Evolutionary conservation across 169 alveolate genomes (phyloP).

Genomic region (Plasmodium coatneyi): DNA sequence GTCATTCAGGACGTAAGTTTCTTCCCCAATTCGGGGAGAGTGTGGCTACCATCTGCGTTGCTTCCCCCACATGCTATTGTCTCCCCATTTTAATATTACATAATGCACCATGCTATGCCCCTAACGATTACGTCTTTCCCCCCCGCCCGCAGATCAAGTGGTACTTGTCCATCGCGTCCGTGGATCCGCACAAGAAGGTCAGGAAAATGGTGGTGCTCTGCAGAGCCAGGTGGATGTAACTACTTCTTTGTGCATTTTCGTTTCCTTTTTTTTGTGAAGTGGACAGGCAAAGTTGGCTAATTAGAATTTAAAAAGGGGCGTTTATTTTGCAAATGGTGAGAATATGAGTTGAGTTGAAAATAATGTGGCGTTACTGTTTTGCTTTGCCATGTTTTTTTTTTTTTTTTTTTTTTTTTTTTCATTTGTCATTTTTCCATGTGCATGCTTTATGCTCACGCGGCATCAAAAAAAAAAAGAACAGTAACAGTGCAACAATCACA

Average conservation of each 20-base stretch:
- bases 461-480: too few species aligned
- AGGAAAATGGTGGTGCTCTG: constrained; percentile 49
- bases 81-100: not conserved
- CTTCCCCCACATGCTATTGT: not conserved
- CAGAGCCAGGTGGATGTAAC: constrained; percentile 61
- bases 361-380: too few species aligned
- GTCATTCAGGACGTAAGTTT: constrained; percentile 45
- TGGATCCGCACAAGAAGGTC: constrained; percentile 50
- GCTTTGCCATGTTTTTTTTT: too few species aligned
- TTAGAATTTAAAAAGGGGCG: too few species aligned
- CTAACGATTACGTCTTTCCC: not conserved
- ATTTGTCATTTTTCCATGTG: not conserved
- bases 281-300: too few species aligned
- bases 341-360: too few species aligned
- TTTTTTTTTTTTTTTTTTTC: not conserved
- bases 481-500: not conserved
- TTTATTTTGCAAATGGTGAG: too few species aligned
- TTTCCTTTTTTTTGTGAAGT: constrained; percentile 7
- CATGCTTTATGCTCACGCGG: not conserved
- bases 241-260: not conserved
- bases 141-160: constrained; percentile 17
- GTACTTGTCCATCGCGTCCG: constrained; percentile 56
- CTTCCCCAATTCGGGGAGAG: not conserved
- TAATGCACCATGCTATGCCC: not conserved
- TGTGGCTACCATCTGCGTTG: not conserved